Conservation (phyloP, 2,329 filamentous ascomycete species). For the Microdochium bolleyi region DNA sequence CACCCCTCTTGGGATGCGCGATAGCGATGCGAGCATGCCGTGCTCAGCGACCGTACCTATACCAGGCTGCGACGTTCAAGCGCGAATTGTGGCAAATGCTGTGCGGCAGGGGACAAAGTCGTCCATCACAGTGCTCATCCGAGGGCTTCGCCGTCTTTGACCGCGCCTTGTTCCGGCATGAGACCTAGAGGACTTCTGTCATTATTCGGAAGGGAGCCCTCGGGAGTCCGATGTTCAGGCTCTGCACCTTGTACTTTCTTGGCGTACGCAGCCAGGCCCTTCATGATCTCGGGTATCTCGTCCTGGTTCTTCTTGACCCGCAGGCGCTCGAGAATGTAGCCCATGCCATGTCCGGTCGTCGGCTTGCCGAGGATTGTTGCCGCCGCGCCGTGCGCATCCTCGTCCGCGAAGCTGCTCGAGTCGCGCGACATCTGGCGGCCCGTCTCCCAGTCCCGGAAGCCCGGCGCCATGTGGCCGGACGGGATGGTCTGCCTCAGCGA, state of each 20-base stretch:
- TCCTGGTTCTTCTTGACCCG: constrained; percentile 8
- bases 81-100: too few species aligned
- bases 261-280: constrained; percentile 13
- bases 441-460: constrained; percentile 21
- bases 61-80: too few species aligned
- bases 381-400: constrained; percentile 14
- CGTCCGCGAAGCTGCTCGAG: constrained; percentile 10
- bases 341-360: constrained; percentile 6
- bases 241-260: constrained; percentile 1
- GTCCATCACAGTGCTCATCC: too few species aligned
- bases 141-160: too few species aligned
- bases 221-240: not conserved
- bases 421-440: constrained; percentile 17
- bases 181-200: not conserved
- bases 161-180: too few species aligned
- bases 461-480: constrained; percentile 14
- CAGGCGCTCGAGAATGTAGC: constrained; percentile 14
- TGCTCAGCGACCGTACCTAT: too few species aligned
- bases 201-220: not conserved
- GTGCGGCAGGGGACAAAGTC: too few species aligned
- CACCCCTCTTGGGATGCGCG: too few species aligned
- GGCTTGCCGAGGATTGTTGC: constrained; percentile 11
- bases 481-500: constrained; percentile 16
- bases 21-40: too few species aligned
- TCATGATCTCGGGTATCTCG: constrained; percentile 16